Evolutionary conservation across 495 filamentous ascomycete genomes (phyloP).

Genomic region (Hyaloscypha bicolor): DNA sequence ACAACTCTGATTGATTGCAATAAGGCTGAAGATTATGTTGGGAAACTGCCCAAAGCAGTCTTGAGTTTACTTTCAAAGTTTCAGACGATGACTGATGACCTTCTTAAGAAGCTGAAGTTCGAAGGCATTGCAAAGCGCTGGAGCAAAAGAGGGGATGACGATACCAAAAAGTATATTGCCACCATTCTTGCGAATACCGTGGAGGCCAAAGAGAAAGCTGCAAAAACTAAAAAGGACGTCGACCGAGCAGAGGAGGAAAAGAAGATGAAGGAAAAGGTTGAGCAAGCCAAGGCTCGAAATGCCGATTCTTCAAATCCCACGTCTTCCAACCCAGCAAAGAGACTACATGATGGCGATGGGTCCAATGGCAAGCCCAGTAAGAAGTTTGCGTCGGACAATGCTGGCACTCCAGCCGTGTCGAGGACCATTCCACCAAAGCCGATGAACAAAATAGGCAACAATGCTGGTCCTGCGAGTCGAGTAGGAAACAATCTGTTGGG

Average conservation of each 20-base stretch:
- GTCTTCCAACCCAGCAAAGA: constrained; percentile 20
- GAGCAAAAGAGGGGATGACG: constrained; percentile 65
- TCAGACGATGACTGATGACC: constrained; percentile 61
- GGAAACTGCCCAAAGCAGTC: constrained; percentile 62
- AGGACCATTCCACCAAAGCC: constrained; percentile 25
- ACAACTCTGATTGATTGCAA: constrained; percentile 68
- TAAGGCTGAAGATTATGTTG: constrained; percentile 65
- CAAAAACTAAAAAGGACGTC: constrained; percentile 39
- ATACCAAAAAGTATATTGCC: constrained; percentile 50
- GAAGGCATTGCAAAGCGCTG: constrained; percentile 63
- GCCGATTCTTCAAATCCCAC: constrained; percentile 33
- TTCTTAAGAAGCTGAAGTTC: constrained; percentile 69
- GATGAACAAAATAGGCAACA: neutral
- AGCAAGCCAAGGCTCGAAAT: constrained; percentile 35
- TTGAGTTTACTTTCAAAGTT: constrained; percentile 68
- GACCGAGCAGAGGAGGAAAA: constrained; percentile 21
- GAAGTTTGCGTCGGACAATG: constrained; percentile 29
- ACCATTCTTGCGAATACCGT: constrained; percentile 48
- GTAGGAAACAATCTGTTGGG: constrained; percentile 37
- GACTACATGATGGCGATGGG: constrained; percentile 32
- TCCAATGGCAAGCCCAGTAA: constrained; percentile 28
- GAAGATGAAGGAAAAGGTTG: constrained; percentile 24
- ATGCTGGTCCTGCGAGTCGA: neutral
- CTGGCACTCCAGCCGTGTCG: constrained; percentile 14
- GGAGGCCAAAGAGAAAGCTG: constrained; percentile 48